Percentiles rank a stretch among this genome's conserved stretches.
These are phyloP conservation scores for Podila epigama DNA, from an alignment of 192 early-diverging fungal genomes.

Conservation along the genomic window DNA sequence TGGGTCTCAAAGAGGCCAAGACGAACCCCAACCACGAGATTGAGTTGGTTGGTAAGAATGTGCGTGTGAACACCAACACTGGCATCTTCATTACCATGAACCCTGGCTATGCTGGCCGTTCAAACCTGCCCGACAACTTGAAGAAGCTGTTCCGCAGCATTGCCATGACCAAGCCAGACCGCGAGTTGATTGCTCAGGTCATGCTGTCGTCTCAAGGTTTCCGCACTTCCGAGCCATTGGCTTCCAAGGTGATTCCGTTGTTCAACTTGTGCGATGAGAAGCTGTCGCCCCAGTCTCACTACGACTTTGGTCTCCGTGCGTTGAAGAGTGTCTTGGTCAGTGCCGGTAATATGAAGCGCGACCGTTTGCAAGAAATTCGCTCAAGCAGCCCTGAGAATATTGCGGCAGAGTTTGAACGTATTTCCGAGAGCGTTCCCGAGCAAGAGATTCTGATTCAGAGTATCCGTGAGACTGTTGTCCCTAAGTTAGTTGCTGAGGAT, in stretches of 20 bases:
- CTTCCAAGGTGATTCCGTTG: slow-evolving; percentile 96
- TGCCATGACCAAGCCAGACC: slow-evolving; percentile 99
- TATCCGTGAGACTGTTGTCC: slow-evolving; percentile 96
- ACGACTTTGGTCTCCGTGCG: slow-evolving; percentile 98
- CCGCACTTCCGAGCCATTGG: slow-evolving; percentile 91
- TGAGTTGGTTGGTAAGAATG: slow-evolving; percentile 90
- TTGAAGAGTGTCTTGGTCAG: slow-evolving; percentile 98
- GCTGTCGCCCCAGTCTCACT: slow-evolving; percentile 95
- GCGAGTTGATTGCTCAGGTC: slow-evolving; percentile 98
- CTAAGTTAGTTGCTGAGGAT: slow-evolving; percentile 98
- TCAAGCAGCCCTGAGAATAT: slow-evolving; percentile 47
- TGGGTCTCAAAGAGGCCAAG: slow-evolving; percentile 77
- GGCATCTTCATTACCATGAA: slow-evolving; percentile 99
- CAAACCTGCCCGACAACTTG: slow-evolving; percentile 98
- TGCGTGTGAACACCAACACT: slow-evolving; percentile 88
- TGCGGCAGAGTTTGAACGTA: slow-evolving; percentile 51
- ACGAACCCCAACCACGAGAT: slow-evolving; percentile 79
- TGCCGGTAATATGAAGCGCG: slow-evolving; percentile 98
- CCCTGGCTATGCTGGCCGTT: slow-evolving; percentile 98
- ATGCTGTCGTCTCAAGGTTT: slow-evolving; percentile 99
- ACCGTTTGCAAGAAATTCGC: slow-evolving; percentile 66
- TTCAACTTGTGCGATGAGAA: slow-evolving; percentile 97
- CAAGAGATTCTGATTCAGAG: slow-evolving; percentile 96
- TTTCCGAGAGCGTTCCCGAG: slow-evolving; percentile 78
- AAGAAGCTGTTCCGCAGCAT: slow-evolving; percentile 99